These are phyloP conservation scores for Scenedesmus sp. DNA, from an alignment of 163 green algal species.

Conservation along the genomic window DNA sequence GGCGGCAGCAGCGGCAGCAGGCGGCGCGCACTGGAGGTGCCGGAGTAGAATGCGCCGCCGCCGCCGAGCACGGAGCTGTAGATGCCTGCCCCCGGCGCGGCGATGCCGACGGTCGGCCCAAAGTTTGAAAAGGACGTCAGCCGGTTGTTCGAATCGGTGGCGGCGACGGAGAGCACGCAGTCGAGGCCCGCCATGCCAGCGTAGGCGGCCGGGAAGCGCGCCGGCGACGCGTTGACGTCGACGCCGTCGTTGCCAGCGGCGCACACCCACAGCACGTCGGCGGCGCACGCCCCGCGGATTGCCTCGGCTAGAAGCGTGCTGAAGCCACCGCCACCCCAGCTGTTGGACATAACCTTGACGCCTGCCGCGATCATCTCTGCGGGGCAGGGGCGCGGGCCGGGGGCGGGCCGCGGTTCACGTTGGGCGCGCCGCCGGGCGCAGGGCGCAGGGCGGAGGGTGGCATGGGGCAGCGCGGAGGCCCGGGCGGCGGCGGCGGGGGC, in stretches of 20 bases:
- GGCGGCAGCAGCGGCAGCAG: not conserved
- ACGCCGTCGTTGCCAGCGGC: slow-evolving; percentile 8
- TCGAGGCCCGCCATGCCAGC: not conserved
- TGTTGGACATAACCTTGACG: slow-evolving; percentile 13
- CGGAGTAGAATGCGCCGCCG: not conserved
- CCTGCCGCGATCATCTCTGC: not conserved
- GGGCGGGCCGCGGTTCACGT: no score
- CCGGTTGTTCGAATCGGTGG: not conserved
- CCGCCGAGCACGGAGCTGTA: not conserved
- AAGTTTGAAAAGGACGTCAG: not conserved
- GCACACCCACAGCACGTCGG: not conserved
- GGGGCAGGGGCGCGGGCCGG: no score
- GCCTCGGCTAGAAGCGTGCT: not conserved
- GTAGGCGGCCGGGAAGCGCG: not conserved
- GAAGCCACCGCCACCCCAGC: not conserved
- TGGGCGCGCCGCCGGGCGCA: no score
- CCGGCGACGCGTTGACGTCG: not conserved
- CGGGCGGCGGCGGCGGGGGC: no score
- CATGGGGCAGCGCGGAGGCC: no score
- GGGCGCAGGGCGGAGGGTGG: no score
- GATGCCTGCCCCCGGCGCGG: not conserved
- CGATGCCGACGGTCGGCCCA: not conserved
- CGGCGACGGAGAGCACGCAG: not conserved
- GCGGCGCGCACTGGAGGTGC: not conserved
- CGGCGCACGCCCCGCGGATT: not conserved